Evolutionary conservation across 306 rosid species (phyloP), one percentile per base, ranked within the genome.

Genomic region (Trifolium subterraneum): DNA sequence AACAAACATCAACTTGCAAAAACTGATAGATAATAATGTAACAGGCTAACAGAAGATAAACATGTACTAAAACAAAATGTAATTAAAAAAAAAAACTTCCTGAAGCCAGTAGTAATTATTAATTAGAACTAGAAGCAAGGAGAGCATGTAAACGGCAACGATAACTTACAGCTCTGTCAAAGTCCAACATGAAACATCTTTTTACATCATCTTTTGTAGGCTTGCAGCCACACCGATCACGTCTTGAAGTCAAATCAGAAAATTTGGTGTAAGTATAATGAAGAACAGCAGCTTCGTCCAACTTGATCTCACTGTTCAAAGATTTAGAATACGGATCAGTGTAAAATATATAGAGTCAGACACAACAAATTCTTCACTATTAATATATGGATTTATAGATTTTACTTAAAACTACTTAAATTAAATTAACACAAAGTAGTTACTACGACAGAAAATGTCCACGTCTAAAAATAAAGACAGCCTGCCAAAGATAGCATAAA

Each of bases 151-250:
- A 60, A 71, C 47, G 66, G 68, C 48, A 9, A 59, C 47, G 62
- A 58, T 16, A 68, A 84, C 90, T 84, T 81, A 87, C 90, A 38
- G 84, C 15, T 87, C 90, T 84, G 77, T 87, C 90, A 73, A 87
- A 87, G 20, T 87, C 90, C 83, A 87, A 65, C 90, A 87, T 87
- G 78, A 87, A 87, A 84, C 90, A 87, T 87, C 88, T 87, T 87
- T 87, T 87, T 25, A 87, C 88, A 71, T 84, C 90, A 11, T 87
- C 90, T 84, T 87, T 87, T 47, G 88, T 87, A 70, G 90, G 88
- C 78, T 87, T 87, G 81, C 90, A 87, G 73, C 88, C 84, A 76
- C 90, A 86, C 14, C 88, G 81, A 79, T 86, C 84, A 52, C 88
- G 90, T 67, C 90, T 86, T 79, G 90, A 86, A 76, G 88, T 86